phyloP scores from a whole-genome alignment of 768 basidiomycete genomes.

The Lentinula guzmanii region DNA sequence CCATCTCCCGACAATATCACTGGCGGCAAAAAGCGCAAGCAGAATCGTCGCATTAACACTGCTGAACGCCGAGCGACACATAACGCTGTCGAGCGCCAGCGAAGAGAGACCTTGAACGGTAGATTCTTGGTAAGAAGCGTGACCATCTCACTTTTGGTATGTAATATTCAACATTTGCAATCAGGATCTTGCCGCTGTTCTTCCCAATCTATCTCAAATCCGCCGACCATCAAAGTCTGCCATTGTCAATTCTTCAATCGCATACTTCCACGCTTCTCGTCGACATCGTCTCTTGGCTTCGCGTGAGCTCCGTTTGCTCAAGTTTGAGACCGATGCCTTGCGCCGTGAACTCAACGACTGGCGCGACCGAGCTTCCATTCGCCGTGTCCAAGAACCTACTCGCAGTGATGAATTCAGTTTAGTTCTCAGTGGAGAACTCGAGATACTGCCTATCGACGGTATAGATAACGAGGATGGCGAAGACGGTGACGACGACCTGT shows the following conservation, averaged over 20 bases:
- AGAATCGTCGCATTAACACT: slow-evolving; percentile 86
- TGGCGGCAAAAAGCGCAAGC: slow-evolving; percentile 58
- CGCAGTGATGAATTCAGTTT: slow-evolving; percentile 68
- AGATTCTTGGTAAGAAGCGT: slow-evolving; percentile 64
- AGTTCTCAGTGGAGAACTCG: slow-evolving; percentile 65
- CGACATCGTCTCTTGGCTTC: slow-evolving; percentile 80
- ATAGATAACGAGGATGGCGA: slow-evolving; percentile 54
- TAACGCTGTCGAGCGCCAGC: slow-evolving; percentile 93
- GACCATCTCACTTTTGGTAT: not conserved
- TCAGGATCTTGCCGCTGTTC: slow-evolving; percentile 87
- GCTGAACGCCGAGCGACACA: slow-evolving; percentile 95
- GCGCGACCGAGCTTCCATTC: slow-evolving; percentile 71
- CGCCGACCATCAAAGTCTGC: slow-evolving; percentile 94
- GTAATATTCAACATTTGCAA: not conserved
- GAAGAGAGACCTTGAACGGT: slow-evolving; percentile 89
- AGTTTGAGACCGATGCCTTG: slow-evolving; percentile 79
- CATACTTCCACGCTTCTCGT: slow-evolving; percentile 77
- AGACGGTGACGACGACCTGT: slow-evolving; percentile 30
- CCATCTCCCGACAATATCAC: slow-evolving; percentile 12
- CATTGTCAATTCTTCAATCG: slow-evolving; percentile 94
- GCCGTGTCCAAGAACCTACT: slow-evolving; percentile 65
- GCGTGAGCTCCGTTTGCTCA: slow-evolving; percentile 73
- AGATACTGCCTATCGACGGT: slow-evolving; percentile 51
- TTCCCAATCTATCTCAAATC: slow-evolving; percentile 86
- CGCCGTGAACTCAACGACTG: slow-evolving; percentile 92